Evolutionary conservation across 495 filamentous ascomycete species (phyloP), one percentile per base, ranked within the genome.

Genomic region (Aspergillus campestris): DNA sequence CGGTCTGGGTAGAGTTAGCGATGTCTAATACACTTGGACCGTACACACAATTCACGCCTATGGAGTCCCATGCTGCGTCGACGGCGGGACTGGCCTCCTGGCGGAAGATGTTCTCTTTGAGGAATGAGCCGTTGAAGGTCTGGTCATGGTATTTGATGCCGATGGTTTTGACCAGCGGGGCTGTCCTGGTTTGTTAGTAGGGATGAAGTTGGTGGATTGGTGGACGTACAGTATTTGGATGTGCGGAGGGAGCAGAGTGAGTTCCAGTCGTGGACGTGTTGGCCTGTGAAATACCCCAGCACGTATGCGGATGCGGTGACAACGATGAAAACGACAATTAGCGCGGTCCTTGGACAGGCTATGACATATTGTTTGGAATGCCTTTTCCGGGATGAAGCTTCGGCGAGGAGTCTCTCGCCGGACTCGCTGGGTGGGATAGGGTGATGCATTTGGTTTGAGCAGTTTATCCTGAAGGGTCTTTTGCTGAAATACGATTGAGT

Each of bases 11-110:
- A 15, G 6, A 5, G 34, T 45, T 30, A 45, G 42, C 24, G 12
- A 34, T 14, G 24, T 10, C 42, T n/a, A 6, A 1, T 35, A 4
- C 11, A 37, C 1, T n/a, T n/a, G n/a, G 38, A 40, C 27, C 9
- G 8, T 9, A 51, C 60, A 41, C 40, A 75, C 72, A 79, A 35
- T 78, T 64, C 0, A 71, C 60, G 3, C 78, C 78, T 0, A 82
- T 51, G 3, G 73, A 64, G 30, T 67, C 65, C 78, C 78, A 82
- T 4, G 76, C 77, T 2, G 67, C 74, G 52, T 82, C 78, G 3
- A 79, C 74, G 44, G 76, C 74, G 0, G 73, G 72, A 12, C 70
- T 64, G 0, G 71, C 73, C 32, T 64, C 47, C 41, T 70, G 63
- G 9, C 77, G 72, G 52, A 70, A 82, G 18, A 71, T 59, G 37